Percentiles rank a stretch among this genome's conserved stretches.
Evolutionary conservation across 495 filamentous ascomycete genomes (phyloP).

Genomic region (Aspergillus homomorphus): DNA sequence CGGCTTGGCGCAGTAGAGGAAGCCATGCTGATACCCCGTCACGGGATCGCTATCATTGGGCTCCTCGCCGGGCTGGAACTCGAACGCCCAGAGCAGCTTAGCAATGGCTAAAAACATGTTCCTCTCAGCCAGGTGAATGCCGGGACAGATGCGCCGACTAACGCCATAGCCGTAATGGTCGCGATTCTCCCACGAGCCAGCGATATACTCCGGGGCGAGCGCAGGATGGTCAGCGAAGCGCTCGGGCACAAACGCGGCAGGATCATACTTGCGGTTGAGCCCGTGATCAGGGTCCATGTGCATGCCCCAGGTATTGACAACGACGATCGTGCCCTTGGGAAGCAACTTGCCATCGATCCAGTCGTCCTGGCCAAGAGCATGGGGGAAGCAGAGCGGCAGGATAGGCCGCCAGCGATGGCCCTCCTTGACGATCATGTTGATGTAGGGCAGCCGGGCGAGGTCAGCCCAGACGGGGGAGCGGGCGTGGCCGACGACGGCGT

Average conservation of each 20-base stretch:
- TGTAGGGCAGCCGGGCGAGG: conserved; percentile 4
- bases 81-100: conserved; percentile 56
- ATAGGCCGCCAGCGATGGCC: conserved; percentile 1
- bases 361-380: conserved; percentile 20
- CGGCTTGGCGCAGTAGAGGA: background rate
- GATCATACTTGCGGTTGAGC: conserved; percentile 20
- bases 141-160: conserved; percentile 34
- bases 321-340: conserved; percentile 29
- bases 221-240: conserved; percentile 31
- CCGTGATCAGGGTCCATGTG: conserved; percentile 13
- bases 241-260: conserved; percentile 37
- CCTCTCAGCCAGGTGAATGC: conserved; percentile 32
- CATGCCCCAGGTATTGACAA: conserved; percentile 35
- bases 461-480: conserved; percentile 3
- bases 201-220: conserved; percentile 38
- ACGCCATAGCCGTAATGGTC: conserved; percentile 31
- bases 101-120: conserved; percentile 56
- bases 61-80: conserved; percentile 27
- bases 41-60: background rate
- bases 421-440: conserved; percentile 11
- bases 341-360: conserved; percentile 28
- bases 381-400: conserved; percentile 3
- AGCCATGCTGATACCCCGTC: background rate
- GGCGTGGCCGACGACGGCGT: background rate
- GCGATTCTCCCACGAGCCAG: conserved; percentile 14